Evolutionary conservation across 2,329 filamentous ascomycete genomes (phyloP), one percentile per base, ranked within the genome.

Genomic region (Colletotrichum tropicicola): DNA sequence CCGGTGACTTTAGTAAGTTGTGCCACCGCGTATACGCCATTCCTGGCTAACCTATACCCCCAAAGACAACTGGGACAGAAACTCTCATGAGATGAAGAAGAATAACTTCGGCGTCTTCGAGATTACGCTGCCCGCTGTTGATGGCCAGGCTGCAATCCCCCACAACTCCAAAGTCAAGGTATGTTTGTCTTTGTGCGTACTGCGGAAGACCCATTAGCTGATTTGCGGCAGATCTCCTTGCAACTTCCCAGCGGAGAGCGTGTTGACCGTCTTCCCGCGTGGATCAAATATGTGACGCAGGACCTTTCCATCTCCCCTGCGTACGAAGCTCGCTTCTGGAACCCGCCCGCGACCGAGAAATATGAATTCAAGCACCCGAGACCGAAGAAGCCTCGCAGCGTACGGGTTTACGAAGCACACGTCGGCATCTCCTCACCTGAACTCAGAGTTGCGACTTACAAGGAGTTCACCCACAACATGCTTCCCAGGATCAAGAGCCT

Each of bases 81-180:
- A 89, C 67, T 89, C 93, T 23, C 92, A 96, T 71, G 89, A 91
- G 54, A 97, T 99, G 96, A 91, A 87, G 73, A 96, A 92, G 81
- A 88, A 97, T 73, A 79, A 85, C 41, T 98, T 89, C 75, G 96
- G 96, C 5, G 90, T 97, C 27, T 99, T 95, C 81, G 92, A 97
- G 74, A 89, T 98, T 55, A 87, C 83, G 1, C 72, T 99, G 8
- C 92, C 92, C 10, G 88, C 91, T 48, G 87, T 87, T 62, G 75
- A 93, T 73, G 94, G 94, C 32, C 81, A 91, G 67, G 85, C 93
- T 45, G 90, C 89, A 4, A 97, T 99, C 73, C 86, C 91, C 51
- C 96, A 99, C 81, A 93, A 97, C 70, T 97, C 94, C 72, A 99
- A 98, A 81, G 80, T 99, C 80, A 99, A 99, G 91, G 95, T 94